Percentiles rank a stretch among this genome's conserved stretches.
phyloP scores from a whole-genome alignment of 1,284 basidiomycete species.

The Cutaneotrichosporon dermatis region DNA sequence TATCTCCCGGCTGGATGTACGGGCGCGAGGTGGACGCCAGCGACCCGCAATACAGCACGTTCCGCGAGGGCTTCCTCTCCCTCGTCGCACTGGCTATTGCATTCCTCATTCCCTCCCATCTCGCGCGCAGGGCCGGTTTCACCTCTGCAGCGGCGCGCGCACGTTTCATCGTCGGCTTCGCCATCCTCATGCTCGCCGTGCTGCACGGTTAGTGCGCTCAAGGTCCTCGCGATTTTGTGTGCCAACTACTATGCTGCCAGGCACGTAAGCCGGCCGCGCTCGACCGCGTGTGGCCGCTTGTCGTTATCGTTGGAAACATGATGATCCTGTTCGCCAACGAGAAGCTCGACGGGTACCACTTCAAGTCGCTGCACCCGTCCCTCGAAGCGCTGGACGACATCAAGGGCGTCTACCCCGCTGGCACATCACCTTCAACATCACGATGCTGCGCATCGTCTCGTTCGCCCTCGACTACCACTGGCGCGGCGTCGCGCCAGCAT shows the following conservation, averaged over 20 bases:
- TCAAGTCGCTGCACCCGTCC: slow-evolving; percentile 57
- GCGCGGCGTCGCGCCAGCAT: slow-evolving; percentile 49
- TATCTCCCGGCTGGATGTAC: slow-evolving; percentile 58
- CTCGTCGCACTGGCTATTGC: slow-evolving; percentile 56
- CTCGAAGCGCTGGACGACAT: slow-evolving; percentile 60
- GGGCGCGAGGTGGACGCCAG: slow-evolving; percentile 63
- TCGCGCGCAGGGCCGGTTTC: slow-evolving; percentile 4
- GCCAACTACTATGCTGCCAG: slow-evolving; percentile 66
- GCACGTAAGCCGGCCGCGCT: slow-evolving; percentile 34
- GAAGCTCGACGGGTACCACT: slow-evolving; percentile 69
- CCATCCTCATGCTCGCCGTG: slow-evolving; percentile 65
- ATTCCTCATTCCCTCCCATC: slow-evolving; percentile 47
- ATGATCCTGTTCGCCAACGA: slow-evolving; percentile 74
- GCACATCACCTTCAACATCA: slow-evolving; percentile 95
- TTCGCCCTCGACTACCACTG: slow-evolving; percentile 91
- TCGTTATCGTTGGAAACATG: slow-evolving; percentile 65
- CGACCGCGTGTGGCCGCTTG: slow-evolving; percentile 29
- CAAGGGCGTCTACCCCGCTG: slow-evolving; percentile 73
- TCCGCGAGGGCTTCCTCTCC: slow-evolving; percentile 66
- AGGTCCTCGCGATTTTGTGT: slow-evolving; percentile 67
- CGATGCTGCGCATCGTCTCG: slow-evolving; percentile 88
- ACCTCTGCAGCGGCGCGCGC: slow-evolving; percentile 9
- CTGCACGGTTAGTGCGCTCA: slow-evolving; percentile 85
- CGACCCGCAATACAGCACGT: slow-evolving; percentile 76
- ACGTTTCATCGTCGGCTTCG: slow-evolving; percentile 54